Percentiles rank a stretch among this genome's conserved stretches.
These are phyloP conservation scores for Phaeosphaeriaceae sp. DNA, from an alignment of 2,329 filamentous ascomycete species.

Conservation along the genomic window DNA sequence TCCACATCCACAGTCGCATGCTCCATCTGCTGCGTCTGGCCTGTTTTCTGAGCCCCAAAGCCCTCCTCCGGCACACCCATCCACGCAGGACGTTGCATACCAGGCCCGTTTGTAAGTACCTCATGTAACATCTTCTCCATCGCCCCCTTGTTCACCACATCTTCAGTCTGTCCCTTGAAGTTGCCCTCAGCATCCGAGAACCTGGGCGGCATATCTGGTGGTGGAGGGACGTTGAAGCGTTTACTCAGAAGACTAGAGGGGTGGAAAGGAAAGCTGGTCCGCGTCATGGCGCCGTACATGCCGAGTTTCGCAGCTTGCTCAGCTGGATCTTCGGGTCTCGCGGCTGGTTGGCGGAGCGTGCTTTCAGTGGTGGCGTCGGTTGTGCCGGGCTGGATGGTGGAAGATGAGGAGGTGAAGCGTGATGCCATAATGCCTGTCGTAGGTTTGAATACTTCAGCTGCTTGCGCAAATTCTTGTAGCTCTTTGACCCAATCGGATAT, in stretches of 20 bases:
- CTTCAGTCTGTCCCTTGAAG: slow-evolving; percentile 41
- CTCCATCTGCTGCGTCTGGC: slow-evolving; percentile 6
- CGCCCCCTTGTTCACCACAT: slow-evolving; percentile 62
- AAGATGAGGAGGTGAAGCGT: slow-evolving; percentile 75
- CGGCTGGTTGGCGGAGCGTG: slow-evolving; percentile 57
- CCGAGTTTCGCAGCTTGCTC: slow-evolving; percentile 86
- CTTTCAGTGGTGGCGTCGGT: slow-evolving; percentile 33
- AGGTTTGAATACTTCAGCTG: slow-evolving; percentile 84
- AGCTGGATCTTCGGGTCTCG: slow-evolving; percentile 76
- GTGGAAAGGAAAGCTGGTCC: slow-evolving; percentile 74
- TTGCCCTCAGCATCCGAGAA: slow-evolving; percentile 39
- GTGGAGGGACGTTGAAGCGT: slow-evolving; percentile 85
- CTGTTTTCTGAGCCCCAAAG: slow-evolving; percentile 2
- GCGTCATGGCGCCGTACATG: slow-evolving; percentile 92
- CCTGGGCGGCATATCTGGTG: slow-evolving; percentile 68
- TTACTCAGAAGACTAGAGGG: slow-evolving; percentile 91
- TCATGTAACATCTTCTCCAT: slow-evolving; percentile 53
- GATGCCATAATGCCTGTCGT: slow-evolving; percentile 93
- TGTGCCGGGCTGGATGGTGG: slow-evolving; percentile 38
- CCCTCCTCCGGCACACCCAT: slow-evolving; percentile 18
- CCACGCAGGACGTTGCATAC: slow-evolving; percentile 40
- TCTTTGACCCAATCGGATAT: slow-evolving; percentile 83
- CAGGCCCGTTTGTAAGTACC: slow-evolving; percentile 33
- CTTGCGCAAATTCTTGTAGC: slow-evolving; percentile 77
- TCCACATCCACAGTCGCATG: slow-evolving; percentile 69